Percentiles rank a stretch among this genome's conserved stretches.
Conservation (phyloP, 192 early-diverging fungal genomes). For the Kickxella alabastrina region DNA sequence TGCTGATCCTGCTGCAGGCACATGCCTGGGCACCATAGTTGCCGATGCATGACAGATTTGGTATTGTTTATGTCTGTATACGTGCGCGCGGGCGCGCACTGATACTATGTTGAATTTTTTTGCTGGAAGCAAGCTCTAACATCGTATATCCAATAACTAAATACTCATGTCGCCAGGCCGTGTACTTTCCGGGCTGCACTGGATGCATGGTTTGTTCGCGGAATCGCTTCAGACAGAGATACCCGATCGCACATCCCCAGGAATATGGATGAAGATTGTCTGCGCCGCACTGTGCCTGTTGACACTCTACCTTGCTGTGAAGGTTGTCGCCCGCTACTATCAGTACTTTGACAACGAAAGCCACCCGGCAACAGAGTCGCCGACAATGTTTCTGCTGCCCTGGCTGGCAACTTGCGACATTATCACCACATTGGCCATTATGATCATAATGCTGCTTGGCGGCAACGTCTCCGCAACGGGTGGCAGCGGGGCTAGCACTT, state of each 20-base stretch:
- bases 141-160: no score
- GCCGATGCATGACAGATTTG: no score
- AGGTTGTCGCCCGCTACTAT: constrained; percentile 10
- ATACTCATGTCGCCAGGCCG: neutral
- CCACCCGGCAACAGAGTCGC: constrained; percentile 17
- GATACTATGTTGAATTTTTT: no score
- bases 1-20: no score
- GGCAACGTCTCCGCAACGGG: neutral
- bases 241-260: neutral
- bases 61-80: no score
- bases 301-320: constrained; percentile 10
- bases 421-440: neutral
- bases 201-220: neutral
- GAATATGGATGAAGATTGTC: constrained; percentile 4
- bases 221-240: neutral
- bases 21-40: no score
- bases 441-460: constrained; percentile 1
- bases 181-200: neutral
- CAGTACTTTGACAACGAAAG: constrained; percentile 15
- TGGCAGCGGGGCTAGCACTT: neutral
- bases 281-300: constrained; percentile 10
- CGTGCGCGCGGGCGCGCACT: no score
- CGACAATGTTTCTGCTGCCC: constrained; percentile 25
- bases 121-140: no score
- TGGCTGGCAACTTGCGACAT: constrained; percentile 32